Evolutionary conservation across 345 rosid genomes (phyloP).

Genomic region (Aquilaria sinensis): DNA sequence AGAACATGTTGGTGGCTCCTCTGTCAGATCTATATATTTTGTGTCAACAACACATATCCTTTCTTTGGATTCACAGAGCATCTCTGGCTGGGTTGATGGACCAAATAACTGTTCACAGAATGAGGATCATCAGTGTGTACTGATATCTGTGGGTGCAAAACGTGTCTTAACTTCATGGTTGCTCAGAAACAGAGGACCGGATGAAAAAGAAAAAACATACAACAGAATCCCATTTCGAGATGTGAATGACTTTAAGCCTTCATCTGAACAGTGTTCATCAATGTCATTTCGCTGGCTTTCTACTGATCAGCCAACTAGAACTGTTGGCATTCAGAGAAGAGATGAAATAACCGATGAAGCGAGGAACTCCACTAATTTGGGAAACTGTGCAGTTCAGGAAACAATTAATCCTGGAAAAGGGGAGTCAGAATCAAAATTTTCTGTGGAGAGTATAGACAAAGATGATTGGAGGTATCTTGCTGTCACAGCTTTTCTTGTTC

Average conservation of each 20-base stretch:
- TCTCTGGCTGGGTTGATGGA: constrained; percentile 16
- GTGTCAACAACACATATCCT: constrained; percentile 46
- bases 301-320: constrained; percentile 81
- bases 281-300: constrained; percentile 95
- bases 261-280: constrained; percentile 34
- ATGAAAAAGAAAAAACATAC: constrained; percentile 21
- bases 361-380: constrained; percentile 16
- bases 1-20: constrained; percentile 97
- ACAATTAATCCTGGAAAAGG: constrained; percentile 14
- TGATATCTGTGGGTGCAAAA: constrained; percentile 92
- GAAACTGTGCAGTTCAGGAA: constrained; percentile 18
- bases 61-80: constrained; percentile 24
- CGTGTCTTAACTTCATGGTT: constrained; percentile 89
- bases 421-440: constrained; percentile 18
- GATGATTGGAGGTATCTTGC: constrained; percentile 98
- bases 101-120: constrained; percentile 23
- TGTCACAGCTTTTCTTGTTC: constrained; percentile 87
- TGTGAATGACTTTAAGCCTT: constrained; percentile 20
- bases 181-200: constrained; percentile 38
- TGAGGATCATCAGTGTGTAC: constrained; percentile 41
- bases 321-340: constrained; percentile 31
- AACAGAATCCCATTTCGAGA: constrained; percentile 8
- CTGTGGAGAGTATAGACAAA: constrained; percentile 40
- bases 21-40: constrained; percentile 84
- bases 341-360: constrained; percentile 18